phyloP scores from a whole-genome alignment of 768 basidiomycete genomes.

The Amanita molliuscula region DNA sequence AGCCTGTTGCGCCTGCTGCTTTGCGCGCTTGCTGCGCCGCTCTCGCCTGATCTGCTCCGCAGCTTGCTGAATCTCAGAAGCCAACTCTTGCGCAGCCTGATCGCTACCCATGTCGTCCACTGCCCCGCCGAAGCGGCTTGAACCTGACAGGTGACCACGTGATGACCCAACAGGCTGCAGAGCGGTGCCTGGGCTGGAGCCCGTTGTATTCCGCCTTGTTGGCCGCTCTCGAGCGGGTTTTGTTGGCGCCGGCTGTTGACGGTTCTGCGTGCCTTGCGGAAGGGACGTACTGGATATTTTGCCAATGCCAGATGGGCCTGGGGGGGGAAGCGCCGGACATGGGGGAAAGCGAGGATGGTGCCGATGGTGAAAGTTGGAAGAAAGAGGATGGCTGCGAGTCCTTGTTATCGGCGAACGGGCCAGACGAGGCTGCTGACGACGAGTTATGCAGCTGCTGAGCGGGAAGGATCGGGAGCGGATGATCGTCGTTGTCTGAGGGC shows the following conservation, averaged over 20 bases:
- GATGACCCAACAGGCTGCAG: constrained; percentile 20
- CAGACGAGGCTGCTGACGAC: not conserved
- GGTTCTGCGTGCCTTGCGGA: constrained; percentile 35
- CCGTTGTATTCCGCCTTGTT: constrained; percentile 62
- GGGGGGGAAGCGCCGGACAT: not conserved
- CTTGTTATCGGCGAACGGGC: not conserved
- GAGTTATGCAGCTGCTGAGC: not conserved
- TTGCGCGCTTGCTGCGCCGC: constrained; percentile 60
- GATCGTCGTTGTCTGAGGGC: not conserved
- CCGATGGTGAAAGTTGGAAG: constrained; percentile 1
- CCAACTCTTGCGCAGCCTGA: constrained; percentile 44
- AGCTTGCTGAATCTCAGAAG: constrained; percentile 78
- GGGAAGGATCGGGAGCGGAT: not conserved
- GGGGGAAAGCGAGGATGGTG: no score
- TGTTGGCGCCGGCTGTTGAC: constrained; percentile 33
- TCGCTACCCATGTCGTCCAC: constrained; percentile 22
- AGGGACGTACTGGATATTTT: constrained; percentile 15
- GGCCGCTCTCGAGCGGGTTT: constrained; percentile 22
- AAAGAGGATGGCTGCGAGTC: constrained; percentile 1
- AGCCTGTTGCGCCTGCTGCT: constrained; percentile 28
- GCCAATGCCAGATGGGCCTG: constrained; percentile 6
- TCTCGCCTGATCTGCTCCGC: constrained; percentile 82
- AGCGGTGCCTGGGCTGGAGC: constrained; percentile 29
- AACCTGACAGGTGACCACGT: not conserved
- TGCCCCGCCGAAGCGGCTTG: constrained; percentile 7